phyloP scores from a whole-genome alignment of 1,284 basidiomycete species.

The Pulveroboletus sp. region DNA sequence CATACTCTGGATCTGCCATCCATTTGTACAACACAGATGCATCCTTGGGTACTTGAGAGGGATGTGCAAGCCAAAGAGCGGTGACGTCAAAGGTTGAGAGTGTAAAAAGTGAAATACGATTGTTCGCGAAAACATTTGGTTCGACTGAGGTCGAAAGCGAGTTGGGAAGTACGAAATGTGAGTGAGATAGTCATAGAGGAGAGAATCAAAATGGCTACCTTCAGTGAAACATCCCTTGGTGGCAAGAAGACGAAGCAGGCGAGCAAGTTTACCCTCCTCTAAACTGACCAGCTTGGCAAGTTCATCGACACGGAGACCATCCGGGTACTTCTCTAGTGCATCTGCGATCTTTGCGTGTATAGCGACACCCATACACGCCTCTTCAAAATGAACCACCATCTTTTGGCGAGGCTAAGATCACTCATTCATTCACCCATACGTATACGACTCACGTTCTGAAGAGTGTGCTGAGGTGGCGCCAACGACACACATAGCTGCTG shows the following conservation, averaged over 20 bases:
- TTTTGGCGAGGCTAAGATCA: no score
- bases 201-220: constrained; percentile 7
- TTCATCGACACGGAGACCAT: constrained; percentile 20
- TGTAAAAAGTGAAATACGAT: neutral
- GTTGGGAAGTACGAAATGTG: neutral
- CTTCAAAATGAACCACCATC: constrained; percentile 23
- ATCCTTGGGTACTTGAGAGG: constrained; percentile 13
- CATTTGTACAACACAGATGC: constrained; percentile 13
- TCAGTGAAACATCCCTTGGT: constrained; percentile 23
- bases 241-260: constrained; percentile 26
- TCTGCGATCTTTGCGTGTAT: neutral
- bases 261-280: constrained; percentile 28
- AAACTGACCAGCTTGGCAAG: no score
- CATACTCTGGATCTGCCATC: no score
- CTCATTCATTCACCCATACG: neutral
- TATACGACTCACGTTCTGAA: constrained; percentile 20
- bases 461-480: no score
- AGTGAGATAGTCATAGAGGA: no score
- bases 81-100: constrained; percentile 11
- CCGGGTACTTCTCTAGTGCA: constrained; percentile 17
- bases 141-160: constrained; percentile 13
- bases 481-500: no score
- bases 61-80: no score
- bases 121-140: constrained; percentile 24
- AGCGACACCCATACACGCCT: constrained; percentile 25